phyloP scores from a whole-genome alignment of 1,284 basidiomycete genomes.

The Irpex sp. region DNA sequence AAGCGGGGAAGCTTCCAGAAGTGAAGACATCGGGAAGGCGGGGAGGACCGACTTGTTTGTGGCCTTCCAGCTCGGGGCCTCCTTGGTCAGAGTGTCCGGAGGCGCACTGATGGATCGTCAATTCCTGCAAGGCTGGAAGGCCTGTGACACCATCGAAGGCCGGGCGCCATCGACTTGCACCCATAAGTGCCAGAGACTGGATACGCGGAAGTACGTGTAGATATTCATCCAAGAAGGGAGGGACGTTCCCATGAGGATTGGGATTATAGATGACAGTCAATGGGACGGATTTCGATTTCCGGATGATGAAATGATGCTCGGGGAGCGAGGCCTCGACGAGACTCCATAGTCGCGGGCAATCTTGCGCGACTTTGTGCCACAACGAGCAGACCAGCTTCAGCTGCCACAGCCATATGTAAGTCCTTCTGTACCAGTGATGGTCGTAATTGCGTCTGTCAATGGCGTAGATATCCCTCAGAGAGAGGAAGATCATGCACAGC shows the following conservation, averaged over 20 bases:
- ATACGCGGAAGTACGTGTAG: not conserved
- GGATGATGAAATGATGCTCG: not conserved
- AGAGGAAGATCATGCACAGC: not conserved
- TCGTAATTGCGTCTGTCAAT: not conserved
- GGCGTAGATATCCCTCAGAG: not conserved
- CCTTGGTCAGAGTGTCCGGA: not conserved
- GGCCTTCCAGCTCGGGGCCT: no score
- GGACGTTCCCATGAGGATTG: not conserved
- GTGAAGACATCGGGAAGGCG: no score
- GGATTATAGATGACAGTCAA: not conserved
- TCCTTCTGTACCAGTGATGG: not conserved
- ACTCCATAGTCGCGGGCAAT: not conserved
- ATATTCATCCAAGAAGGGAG: not conserved
- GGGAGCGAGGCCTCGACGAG: not conserved
- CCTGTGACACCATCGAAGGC: not conserved
- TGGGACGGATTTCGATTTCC: not conserved
- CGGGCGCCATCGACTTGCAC: not conserved
- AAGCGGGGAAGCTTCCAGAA: not conserved
- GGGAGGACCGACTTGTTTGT: no score
- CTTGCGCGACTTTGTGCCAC: not conserved
- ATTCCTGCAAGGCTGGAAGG: not conserved
- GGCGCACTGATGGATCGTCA: not conserved
- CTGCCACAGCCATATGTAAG: not conserved
- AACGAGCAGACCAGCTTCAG: not conserved
- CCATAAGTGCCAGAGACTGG: not conserved